Conservation (phyloP, 1,284 basidiomycete species). For the Ustilago hordei region DNA sequence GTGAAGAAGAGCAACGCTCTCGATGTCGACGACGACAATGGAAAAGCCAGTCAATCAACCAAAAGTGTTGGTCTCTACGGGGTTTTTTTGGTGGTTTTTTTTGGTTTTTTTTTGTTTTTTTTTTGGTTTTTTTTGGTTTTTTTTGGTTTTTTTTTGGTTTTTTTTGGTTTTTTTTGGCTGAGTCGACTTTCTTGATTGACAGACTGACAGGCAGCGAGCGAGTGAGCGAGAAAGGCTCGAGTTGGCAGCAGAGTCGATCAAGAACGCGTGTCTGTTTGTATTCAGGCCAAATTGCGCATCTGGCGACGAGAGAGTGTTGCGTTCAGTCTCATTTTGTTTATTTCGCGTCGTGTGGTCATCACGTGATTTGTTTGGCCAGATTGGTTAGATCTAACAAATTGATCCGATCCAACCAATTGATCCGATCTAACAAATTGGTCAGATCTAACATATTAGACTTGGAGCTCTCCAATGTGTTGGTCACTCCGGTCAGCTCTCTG, state of each 20-base stretch:
- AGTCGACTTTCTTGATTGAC: neutral
- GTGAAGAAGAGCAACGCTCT: neutral
- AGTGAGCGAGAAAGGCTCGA: neutral
- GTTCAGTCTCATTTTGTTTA: conserved; percentile 10
- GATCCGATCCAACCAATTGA: conserved; percentile 1
- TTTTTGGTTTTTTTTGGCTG: too few relatives aligned
- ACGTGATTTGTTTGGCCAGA: conserved; percentile 18
- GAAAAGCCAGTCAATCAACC: neutral
- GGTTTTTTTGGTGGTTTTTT: too few relatives aligned
- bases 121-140: too few relatives aligned
- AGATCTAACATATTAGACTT: neutral
- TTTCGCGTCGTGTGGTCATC: conserved; percentile 40
- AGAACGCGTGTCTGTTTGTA: neutral
- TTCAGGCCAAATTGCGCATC: neutral
- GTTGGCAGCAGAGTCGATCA: neutral
- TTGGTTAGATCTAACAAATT: too few relatives aligned
- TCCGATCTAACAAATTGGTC: conserved; percentile 5
- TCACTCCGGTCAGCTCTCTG: too few relatives aligned
- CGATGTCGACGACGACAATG: neutral
- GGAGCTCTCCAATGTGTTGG: too few relatives aligned
- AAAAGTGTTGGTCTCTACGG: conserved; percentile 1
- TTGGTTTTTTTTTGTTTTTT: too few relatives aligned
- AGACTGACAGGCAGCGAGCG: neutral
- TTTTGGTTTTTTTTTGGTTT: too few relatives aligned
- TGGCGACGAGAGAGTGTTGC: neutral